Evolutionary conservation across 139 green algal genomes (phyloP).

Genomic region (Coelastrella sp.): DNA sequence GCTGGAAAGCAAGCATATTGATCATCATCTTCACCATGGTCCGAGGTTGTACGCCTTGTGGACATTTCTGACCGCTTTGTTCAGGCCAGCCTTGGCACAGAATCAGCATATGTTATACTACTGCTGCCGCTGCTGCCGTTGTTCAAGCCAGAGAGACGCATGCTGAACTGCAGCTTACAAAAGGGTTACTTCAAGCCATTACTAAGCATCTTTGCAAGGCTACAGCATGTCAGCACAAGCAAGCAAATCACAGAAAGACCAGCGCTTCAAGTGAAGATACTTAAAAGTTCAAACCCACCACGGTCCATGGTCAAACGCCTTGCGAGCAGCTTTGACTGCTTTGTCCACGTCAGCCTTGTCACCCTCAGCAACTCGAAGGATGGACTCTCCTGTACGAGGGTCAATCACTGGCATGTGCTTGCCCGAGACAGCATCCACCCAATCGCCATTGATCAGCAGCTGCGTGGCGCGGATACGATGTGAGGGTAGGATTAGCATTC

Average conservation of each 20-base stretch:
- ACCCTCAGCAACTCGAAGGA: conserved; percentile 72
- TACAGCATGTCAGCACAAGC: not conserved
- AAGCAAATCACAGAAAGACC: not conserved
- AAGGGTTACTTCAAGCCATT: too few species aligned
- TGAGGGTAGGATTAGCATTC: not conserved
- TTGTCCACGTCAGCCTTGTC: conserved; percentile 74
- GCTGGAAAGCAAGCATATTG: too few species aligned
- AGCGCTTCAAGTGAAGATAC: not conserved
- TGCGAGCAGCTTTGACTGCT: conserved; percentile 72
- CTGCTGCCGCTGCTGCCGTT: too few species aligned
- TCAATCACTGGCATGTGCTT: conserved; percentile 64
- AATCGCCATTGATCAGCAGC: conserved; percentile 81
- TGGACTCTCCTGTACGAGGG: conserved; percentile 70
- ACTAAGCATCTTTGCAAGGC: too few species aligned
- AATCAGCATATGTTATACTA: too few species aligned
- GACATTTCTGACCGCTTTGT: too few species aligned
- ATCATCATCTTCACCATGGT: too few species aligned
- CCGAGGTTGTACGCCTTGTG: too few species aligned
- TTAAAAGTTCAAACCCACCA: conserved; percentile 55
- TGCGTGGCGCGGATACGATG: conserved; percentile 31
- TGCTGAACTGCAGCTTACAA: too few species aligned
- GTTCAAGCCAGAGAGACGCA: too few species aligned
- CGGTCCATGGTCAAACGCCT: conserved; percentile 78
- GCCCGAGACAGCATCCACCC: conserved; percentile 65
- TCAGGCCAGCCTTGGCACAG: too few species aligned